Evolutionary conservation across 495 filamentous ascomycete species (phyloP), one percentile per base, ranked within the genome.

Genomic region (Daldinia loculata): DNA sequence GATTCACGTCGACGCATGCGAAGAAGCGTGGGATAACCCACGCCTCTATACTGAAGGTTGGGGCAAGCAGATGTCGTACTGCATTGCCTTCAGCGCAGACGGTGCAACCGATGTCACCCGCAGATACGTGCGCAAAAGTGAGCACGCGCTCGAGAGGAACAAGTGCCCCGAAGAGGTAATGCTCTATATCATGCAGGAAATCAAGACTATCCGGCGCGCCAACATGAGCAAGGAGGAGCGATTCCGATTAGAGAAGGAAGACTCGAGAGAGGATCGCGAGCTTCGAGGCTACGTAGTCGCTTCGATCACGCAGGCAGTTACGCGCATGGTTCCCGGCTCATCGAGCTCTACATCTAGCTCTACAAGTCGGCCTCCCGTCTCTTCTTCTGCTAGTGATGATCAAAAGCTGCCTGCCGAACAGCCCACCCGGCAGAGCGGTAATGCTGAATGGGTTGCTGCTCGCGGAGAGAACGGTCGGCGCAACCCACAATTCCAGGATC

Each of bases 1-100:
- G 95, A 85, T 99, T n/a, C 96, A 98, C 69, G 94, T 98, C 19
- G 95, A 99, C 76, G 88, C 89, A 9, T 98, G 94, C 76, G 95
- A 99, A 77, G 95, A 94, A 72, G 89, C 91, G 3, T 99, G 94
- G 93, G 95, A 99, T 77, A 93, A 95, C 70, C 96, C 95, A 17
- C 86, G 92, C 43, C 84, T 99, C 30, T 99, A 99, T 79, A 85
- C 93, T 6, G 93, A 98, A 79, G 95, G 93, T 66, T 99, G 95
- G 95, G 87, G 90, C 59, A 93, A 94, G 79, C 95, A 96, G 81
- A 90, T 98, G 82, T 92, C 93, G 0, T 99, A 99, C 81, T 97
- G 94, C 82, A 89, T 99, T 66, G 95, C 95, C 41, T 99, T 99
- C 79, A 96, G 93, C 39, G 92, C 91, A 68, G 95, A 99, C 70